A percentile compares a stretch with the other conserved stretches of the same genome.
Conservation (phyloP, 345 rosid species). For the Ceriops tagal region DNA sequence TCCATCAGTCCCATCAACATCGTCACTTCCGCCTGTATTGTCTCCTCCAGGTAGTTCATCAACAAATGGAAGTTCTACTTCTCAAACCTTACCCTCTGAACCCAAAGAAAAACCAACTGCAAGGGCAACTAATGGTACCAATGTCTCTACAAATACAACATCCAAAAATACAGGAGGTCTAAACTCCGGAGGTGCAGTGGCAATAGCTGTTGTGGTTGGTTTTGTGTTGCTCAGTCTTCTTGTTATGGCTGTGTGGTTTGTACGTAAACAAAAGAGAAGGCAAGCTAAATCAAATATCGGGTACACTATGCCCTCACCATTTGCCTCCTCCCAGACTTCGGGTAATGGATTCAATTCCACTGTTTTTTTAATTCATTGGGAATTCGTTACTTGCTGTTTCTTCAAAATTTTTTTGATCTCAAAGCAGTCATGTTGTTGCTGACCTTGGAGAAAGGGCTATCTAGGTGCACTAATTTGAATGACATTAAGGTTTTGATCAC, state of each 20-base stretch:
- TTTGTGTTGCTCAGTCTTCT: conserved; percentile 59
- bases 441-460: not conserved
- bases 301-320: conserved; percentile 66
- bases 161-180: conserved; percentile 38
- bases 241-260: conserved; percentile 67
- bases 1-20: conserved; percentile 48
- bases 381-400: not conserved
- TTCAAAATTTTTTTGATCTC: not conserved
- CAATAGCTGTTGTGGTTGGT: conserved; percentile 62
- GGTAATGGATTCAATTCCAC: conserved; percentile 40
- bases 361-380: not conserved
- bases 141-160: conserved; percentile 34
- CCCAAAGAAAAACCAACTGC: conserved; percentile 83
- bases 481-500: not conserved
- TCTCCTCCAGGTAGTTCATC: conserved; percentile 48
- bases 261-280: conserved; percentile 55
- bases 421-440: not conserved
- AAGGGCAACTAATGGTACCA: conserved; percentile 42
- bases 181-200: conserved; percentile 54
- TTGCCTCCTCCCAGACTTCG: conserved; percentile 72
- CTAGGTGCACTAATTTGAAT: no score
- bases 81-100: conserved; percentile 55
- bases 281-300: conserved; percentile 40
- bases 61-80: conserved; percentile 28
- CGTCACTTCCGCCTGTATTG: conserved; percentile 32